A percentile compares a stretch with the other conserved stretches of the same genome.
Conservation (phyloP, 306 rosid genomes). For the Corylus americana region DNA sequence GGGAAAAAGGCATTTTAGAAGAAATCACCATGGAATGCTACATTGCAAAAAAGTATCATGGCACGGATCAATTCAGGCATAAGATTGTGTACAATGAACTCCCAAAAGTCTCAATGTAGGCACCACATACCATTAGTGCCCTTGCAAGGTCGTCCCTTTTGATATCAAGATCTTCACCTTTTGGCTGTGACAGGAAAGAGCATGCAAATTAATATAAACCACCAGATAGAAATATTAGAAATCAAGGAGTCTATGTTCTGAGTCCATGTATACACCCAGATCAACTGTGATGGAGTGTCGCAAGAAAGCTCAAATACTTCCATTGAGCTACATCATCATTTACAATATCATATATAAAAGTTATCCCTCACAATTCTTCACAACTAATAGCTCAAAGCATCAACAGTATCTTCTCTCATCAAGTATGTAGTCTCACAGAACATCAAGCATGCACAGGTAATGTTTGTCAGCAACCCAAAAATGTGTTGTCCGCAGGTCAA, state of each 20-base stretch:
- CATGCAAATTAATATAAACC: slow-evolving; percentile 18
- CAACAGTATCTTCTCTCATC: not conserved
- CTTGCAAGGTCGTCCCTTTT: slow-evolving; percentile 77
- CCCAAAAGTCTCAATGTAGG: slow-evolving; percentile 27
- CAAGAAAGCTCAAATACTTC: not conserved
- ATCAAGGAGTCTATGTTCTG: not conserved
- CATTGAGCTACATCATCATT: not conserved
- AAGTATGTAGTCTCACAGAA: not conserved
- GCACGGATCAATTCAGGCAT: slow-evolving; percentile 7
- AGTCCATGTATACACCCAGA: not conserved
- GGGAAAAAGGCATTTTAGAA: not conserved
- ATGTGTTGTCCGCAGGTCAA: not conserved
- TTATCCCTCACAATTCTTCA: not conserved
- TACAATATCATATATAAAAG: too few relatives aligned
- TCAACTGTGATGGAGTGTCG: not conserved
- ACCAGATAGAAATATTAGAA: slow-evolving; percentile 2
- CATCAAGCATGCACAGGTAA: not conserved
- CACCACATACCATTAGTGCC: slow-evolving; percentile 76
- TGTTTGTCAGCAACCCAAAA: not conserved
- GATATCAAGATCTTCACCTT: slow-evolving; percentile 57
- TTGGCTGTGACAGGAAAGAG: slow-evolving; percentile 45
- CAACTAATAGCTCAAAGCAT: not conserved
- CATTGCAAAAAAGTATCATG: slow-evolving; percentile 13
- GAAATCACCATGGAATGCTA: not conserved
- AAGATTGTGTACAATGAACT: slow-evolving; percentile 11